Evolutionary conservation across 2,329 filamentous ascomycete species (phyloP).

Genomic region (Sordariomycetes sp.): DNA sequence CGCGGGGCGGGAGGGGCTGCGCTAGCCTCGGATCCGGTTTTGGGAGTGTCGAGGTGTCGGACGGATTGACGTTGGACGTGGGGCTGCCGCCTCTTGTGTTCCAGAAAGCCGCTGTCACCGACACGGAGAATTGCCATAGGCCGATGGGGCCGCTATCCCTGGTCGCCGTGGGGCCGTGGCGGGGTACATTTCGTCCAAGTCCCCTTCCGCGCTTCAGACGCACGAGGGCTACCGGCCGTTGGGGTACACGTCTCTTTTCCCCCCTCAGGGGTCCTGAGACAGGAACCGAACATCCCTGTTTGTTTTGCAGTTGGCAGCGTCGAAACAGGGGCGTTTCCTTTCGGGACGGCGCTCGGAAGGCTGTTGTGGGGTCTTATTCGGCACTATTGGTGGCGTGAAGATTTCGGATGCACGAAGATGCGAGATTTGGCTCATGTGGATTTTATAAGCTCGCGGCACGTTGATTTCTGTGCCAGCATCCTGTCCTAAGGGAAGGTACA

Average conservation of each 20-base stretch:
- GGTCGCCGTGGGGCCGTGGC: conserved; percentile 1
- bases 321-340: conserved; percentile 4
- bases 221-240: background rate
- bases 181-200: background rate
- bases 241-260: background rate
- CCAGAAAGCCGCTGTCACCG: conserved; percentile 20
- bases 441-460: background rate
- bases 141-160: conserved; percentile 6
- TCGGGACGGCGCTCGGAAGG: background rate
- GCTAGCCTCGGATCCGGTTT: conserved; percentile 4
- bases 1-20: background rate
- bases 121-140: conserved; percentile 14
- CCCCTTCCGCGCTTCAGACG: background rate
- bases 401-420: background rate
- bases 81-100: conserved; percentile 23
- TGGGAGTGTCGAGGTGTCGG: conserved; percentile 13
- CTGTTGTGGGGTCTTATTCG: background rate
- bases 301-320: conserved; percentile 1
- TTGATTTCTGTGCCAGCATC: no score
- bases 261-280: background rate
- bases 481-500: background rate
- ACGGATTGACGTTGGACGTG: conserved; percentile 24
- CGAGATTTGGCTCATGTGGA: background rate
- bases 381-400: background rate
- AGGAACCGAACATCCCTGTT: conserved; percentile 1